Percentiles rank a stretch among this genome's conserved stretches.
These are phyloP conservation scores for Acanthamoeba sp. DNA, from an alignment of 208 protist genomes.

Conservation along the genomic window DNA sequence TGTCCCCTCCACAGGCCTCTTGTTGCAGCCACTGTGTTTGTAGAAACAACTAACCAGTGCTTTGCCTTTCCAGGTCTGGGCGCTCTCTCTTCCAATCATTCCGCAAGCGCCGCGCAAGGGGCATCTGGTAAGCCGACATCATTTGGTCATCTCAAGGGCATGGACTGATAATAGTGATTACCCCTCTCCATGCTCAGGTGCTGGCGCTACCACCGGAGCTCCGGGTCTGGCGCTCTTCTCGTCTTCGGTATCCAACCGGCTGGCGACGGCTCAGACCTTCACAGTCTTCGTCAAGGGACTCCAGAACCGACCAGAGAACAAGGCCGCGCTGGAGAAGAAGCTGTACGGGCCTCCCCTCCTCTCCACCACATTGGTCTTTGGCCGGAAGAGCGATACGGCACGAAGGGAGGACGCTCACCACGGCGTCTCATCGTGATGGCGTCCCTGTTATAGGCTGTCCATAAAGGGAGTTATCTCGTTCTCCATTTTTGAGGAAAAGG, in stretches of 20 bases:
- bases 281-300: slow-evolving; percentile 31
- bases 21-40: too few species aligned
- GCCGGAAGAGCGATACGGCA: too few species aligned
- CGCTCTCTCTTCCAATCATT: not conserved
- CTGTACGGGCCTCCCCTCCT: not conserved
- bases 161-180: too few species aligned
- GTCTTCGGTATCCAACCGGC: slow-evolving; percentile 4
- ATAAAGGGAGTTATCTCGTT: slow-evolving; percentile 33
- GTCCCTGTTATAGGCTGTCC: not conserved
- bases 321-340: slow-evolving; percentile 15
- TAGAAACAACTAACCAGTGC: not conserved
- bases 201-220: not conserved
- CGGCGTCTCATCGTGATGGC: not conserved
- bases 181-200: too few species aligned
- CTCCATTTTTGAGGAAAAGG: slow-evolving; percentile 51
- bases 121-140: too few species aligned
- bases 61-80: not conserved
- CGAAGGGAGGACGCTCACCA: not conserved
- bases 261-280: slow-evolving; percentile 28
- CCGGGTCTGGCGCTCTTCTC: not conserved
- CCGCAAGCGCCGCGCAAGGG: not conserved
- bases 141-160: too few species aligned
- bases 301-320: slow-evolving; percentile 32
- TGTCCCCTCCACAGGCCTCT: too few species aligned
- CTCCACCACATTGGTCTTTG: not conserved